Percentiles rank a stretch among this genome's conserved stretches.
Conservation (phyloP, 1,139 yeast species). For the Yarrowia galli region DNA sequence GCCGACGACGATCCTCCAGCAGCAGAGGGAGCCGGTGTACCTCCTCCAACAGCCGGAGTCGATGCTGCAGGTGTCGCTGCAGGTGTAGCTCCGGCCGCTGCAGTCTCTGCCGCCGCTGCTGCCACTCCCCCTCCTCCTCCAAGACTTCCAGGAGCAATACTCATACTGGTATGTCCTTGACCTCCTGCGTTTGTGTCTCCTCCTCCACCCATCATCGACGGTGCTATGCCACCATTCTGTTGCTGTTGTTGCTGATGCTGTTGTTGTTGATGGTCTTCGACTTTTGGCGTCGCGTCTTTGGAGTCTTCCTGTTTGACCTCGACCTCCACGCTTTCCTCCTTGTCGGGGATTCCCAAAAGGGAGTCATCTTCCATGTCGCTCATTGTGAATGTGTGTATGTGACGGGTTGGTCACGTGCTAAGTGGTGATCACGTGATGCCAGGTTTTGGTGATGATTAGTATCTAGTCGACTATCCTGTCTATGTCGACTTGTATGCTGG, state of each 20-base stretch:
- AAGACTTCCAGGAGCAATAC: conserved; percentile 12
- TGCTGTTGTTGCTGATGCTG: neutral
- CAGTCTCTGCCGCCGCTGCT: conserved; percentile 1
- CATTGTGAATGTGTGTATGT: neutral
- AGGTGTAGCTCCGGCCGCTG: neutral
- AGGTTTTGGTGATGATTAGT: too few species aligned
- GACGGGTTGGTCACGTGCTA: too few species aligned
- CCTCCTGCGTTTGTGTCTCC: too few species aligned
- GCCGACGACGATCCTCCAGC: conserved; percentile 32
- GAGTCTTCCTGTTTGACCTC: conserved; percentile 22
- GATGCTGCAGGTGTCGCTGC: conserved; percentile 10
- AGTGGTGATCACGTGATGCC: neutral
- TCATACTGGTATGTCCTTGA: neutral
- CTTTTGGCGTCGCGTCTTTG: neutral
- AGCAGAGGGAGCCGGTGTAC: neutral
- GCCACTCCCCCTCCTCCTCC: neutral
- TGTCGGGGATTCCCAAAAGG: conserved; percentile 30
- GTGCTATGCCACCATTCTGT: conserved; percentile 20
- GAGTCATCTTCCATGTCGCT: conserved; percentile 34
- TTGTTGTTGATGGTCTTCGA: neutral
- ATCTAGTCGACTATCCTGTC: too few species aligned
- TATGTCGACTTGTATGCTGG: too few species aligned
- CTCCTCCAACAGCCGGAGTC: conserved; percentile 1
- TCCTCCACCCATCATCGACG: conserved; percentile 21
- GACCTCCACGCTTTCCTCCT: conserved; percentile 31